These are phyloP conservation scores for Neospora caninum DNA, from an alignment of 169 alveolate genomes.

Conservation along the genomic window DNA sequence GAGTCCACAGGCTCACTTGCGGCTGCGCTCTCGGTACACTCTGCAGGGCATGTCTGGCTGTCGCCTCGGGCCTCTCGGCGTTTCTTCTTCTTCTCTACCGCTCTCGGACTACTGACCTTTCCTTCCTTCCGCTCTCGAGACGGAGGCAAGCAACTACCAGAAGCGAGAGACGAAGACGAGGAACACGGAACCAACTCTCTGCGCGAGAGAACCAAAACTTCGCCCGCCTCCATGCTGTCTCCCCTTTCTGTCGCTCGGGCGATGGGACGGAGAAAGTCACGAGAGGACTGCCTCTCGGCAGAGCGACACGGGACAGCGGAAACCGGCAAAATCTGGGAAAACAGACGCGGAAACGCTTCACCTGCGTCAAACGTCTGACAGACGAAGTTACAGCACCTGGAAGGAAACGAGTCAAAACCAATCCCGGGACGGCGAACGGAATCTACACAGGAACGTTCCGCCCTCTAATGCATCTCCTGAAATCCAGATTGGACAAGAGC, in stretches of 20 bases:
- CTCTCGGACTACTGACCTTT: not conserved
- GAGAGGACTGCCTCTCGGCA: not conserved
- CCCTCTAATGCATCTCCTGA: no score
- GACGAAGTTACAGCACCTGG: no score
- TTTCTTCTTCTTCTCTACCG: not conserved
- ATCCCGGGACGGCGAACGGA: no score
- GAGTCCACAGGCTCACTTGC: no score
- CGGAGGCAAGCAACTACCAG: not conserved
- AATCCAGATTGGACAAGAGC: no score
- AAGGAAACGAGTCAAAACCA: no score
- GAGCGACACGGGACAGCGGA: not conserved
- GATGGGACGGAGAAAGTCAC: not conserved
- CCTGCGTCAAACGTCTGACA: not conserved
- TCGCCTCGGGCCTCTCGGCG: not conserved
- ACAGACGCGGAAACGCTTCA: not conserved
- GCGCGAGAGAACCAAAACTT: not conserved
- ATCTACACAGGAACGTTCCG: no score
- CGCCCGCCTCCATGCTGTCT: not conserved
- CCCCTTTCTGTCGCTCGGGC: not conserved
- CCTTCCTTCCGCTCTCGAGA: not conserved
- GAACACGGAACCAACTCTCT: not conserved
- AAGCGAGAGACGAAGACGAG: not conserved
- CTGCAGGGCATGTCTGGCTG: not conserved
- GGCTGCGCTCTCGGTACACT: not conserved
- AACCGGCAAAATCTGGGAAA: not conserved